Base-by-base conservation (phyloP, 1,139 yeast genomes). In the Protomyces macrosporus region DNA sequence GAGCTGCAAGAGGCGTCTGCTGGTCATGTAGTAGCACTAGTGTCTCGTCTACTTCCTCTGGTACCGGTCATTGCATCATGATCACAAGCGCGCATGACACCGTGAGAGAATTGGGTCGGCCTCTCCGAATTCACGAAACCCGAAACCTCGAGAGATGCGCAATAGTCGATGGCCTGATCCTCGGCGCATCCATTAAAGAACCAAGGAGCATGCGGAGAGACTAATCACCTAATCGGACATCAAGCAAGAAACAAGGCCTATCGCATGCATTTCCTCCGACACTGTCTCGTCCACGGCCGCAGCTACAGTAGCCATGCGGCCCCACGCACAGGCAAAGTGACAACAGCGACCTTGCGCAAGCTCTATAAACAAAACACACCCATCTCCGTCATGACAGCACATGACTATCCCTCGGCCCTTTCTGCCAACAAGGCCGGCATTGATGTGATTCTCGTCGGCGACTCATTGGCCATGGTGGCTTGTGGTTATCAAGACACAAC, bases 381-480 rank as follows among this genome's bases (percentile, higher is more conserved):
- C 9, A 83, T 91, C 33, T 76, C 91, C 0, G 63, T 70, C 3
- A 53, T 90, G 32, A 93, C 98, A 0, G 95, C 96, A 0, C 90
- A 91, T 74, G 98, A 93, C 72, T 87, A 79, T 71, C 84, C 91
- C 37, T 86, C 96, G 0, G 93, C 86, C 0, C 77, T 79, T 42
- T 79, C 88, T 72, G 95, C 90, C 0, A 90, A 88, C 59, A 73
- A 79, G 10, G 85, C 95, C 0, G 81, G 82, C 0, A 80, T 84
- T 1, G 98, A 93, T 70, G 80, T 86, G 61, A 79, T 86, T 9
- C 79, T 93, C 6, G 85, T 93, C 5, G 98, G 98, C 1, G 98
- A 93, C 74, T 91, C 98, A 0, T 76, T 93, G 50, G 90, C 97
- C 0, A 91, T 90, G 97, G 91, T 89, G 0, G 82, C 96, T 0